phyloP scores from a whole-genome alignment of 1,284 basidiomycete species.

The Ceraceosorus guamensis region DNA sequence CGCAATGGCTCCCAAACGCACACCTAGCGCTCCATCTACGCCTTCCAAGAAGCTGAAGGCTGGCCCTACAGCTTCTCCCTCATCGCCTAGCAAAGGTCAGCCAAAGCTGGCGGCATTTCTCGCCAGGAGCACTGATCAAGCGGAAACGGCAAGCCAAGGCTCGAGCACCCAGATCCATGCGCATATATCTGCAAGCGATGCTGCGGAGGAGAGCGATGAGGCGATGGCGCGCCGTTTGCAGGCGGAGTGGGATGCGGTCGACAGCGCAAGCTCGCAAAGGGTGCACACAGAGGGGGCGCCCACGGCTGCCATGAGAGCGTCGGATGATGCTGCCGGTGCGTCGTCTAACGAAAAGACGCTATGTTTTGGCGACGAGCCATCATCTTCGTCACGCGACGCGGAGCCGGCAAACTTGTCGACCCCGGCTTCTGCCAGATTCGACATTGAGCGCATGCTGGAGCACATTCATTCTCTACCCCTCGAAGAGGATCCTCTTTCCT shows the following conservation, averaged over 20 bases:
- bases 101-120: not conserved
- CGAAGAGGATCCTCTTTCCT: conserved; percentile 44
- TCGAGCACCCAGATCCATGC: no score
- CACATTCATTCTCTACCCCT: conserved; percentile 28
- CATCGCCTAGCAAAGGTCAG: not conserved
- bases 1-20: not conserved
- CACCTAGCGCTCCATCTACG: no score
- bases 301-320: conserved; percentile 2
- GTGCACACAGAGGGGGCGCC: conserved; percentile 13
- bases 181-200: no score
- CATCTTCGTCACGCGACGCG: no score
- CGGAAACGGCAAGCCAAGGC: no score
- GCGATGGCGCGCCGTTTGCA: conserved; percentile 22
- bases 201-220: conserved; percentile 17
- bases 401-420: no score
- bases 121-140: not conserved
- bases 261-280: not conserved
- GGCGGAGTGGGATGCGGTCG: conserved; percentile 12
- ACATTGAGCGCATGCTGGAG: no score
- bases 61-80: no score
- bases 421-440: no score
- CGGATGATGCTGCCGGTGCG: no score
- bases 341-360: not conserved
- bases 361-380: no score
- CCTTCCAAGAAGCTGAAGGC: not conserved